Conservation (phyloP, 1,139 yeast genomes). For the Yamadazyma siamensis region DNA sequence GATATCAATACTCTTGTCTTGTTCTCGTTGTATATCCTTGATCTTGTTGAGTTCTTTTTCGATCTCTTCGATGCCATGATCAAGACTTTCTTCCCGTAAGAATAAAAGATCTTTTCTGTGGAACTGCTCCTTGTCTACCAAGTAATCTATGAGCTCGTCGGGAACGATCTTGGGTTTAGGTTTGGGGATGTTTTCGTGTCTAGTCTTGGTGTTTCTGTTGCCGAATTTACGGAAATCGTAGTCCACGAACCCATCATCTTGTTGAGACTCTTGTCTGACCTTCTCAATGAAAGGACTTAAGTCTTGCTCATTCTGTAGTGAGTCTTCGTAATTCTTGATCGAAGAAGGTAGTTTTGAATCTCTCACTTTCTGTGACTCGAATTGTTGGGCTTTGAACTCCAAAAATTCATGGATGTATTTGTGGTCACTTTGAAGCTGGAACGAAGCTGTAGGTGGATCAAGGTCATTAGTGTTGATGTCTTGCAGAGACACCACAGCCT, state of each 20-base stretch:
- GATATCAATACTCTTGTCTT: slow-evolving; percentile 23
- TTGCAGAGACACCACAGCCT: too few relatives aligned
- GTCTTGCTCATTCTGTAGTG: slow-evolving; percentile 8
- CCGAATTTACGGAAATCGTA: slow-evolving; percentile 10
- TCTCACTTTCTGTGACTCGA: slow-evolving; percentile 1
- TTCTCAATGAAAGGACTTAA: slow-evolving; percentile 10
- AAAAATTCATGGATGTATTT: slow-evolving; percentile 19
- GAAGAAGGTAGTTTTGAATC: slow-evolving; percentile 9
- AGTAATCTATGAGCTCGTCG: slow-evolving; percentile 25
- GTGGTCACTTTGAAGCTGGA: neutral
- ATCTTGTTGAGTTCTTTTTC: slow-evolving; percentile 35
- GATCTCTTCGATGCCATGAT: slow-evolving; percentile 37
- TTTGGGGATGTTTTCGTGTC: neutral
- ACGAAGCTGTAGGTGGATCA: too few relatives aligned
- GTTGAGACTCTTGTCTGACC: slow-evolving; percentile 10
- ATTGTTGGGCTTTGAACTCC: slow-evolving; percentile 17
- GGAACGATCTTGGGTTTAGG: neutral
- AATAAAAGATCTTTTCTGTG: slow-evolving; percentile 24
- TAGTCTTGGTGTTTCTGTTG: neutral
- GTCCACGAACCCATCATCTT: slow-evolving; percentile 12
- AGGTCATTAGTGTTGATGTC: too few relatives aligned
- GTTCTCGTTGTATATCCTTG: slow-evolving; percentile 15
- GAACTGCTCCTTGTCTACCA: slow-evolving; percentile 30
- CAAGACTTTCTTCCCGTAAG: slow-evolving; percentile 22
- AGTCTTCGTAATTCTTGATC: slow-evolving; percentile 12